Evolutionary conservation across 1,139 yeast genomes (phyloP).

Genomic region (Yamadazyma atmosphaerica): DNA sequence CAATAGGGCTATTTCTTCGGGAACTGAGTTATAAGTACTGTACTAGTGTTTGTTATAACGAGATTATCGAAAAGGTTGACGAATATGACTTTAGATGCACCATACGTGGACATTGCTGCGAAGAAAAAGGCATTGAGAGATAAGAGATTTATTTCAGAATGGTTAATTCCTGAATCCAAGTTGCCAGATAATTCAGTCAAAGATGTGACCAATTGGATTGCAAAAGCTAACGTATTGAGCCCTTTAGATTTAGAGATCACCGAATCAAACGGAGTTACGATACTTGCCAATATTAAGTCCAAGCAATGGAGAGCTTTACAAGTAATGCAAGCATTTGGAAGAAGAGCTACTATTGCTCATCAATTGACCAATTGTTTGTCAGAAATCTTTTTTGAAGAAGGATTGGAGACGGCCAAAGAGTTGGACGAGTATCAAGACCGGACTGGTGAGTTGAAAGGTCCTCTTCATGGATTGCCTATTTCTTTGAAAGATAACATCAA

Average conservation of each 20-base stretch:
- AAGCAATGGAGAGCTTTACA: conserved; percentile 27
- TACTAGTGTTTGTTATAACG: too few species aligned
- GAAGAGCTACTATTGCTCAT: conserved; percentile 47
- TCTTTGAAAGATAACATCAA: conserved; percentile 65
- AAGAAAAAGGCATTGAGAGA: conserved; percentile 36
- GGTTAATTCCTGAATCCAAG: conserved; percentile 36
- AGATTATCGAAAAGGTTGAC: too few species aligned
- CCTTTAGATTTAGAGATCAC: conserved; percentile 37
- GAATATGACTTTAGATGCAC: conserved; percentile 9
- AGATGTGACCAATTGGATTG: conserved; percentile 40
- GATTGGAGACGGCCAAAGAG: conserved; percentile 26
- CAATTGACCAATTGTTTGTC: conserved; percentile 41
- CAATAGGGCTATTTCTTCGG: not conserved
- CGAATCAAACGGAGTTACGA: conserved; percentile 30
- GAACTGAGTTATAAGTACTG: too few species aligned
- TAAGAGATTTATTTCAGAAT: conserved; percentile 34
- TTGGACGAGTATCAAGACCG: conserved; percentile 27
- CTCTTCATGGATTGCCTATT: conserved; percentile 64
- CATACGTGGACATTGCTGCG: conserved; percentile 31
- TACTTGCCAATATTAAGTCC: conserved; percentile 32
- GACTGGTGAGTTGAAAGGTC: conserved; percentile 29
- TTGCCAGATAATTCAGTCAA: conserved; percentile 28
- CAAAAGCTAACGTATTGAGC: conserved; percentile 23
- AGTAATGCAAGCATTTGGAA: conserved; percentile 29
- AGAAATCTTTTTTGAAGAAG: conserved; percentile 38